A percentile compares a stretch with the other conserved stretches of the same genome.
These are phyloP conservation scores for Pleurozium schreberi DNA, from an alignment of 225 moss, liverwort and hornwort species.

Conservation along the genomic window DNA sequence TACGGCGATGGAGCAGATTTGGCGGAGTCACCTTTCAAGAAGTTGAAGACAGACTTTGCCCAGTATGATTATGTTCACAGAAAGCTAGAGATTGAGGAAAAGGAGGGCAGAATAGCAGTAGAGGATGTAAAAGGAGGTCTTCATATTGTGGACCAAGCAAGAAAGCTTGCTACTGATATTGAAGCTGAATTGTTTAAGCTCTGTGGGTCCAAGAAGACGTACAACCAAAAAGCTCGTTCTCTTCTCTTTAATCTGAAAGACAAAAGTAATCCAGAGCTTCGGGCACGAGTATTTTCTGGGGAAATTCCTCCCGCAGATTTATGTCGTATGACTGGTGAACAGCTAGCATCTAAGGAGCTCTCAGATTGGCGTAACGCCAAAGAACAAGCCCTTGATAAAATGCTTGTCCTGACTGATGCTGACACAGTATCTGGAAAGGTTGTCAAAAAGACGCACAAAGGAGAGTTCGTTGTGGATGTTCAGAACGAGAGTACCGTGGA, in stretches of 20 bases:
- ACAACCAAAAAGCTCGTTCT: conserved; percentile 95
- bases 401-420: conserved; percentile 89
- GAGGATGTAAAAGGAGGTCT: conserved; percentile 74
- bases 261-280: conserved; percentile 90
- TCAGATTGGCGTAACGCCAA: conserved; percentile 89
- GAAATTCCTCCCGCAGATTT: conserved; percentile 73
- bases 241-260: conserved; percentile 93
- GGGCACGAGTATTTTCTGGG: conserved; percentile 82
- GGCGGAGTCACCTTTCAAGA: conserved; percentile 39
- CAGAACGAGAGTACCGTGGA: conserved; percentile 48
- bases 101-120: conserved; percentile 35
- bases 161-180: conserved; percentile 68
- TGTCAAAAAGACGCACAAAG: conserved; percentile 96
- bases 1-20: conserved; percentile 13
- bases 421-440: conserved; percentile 70
- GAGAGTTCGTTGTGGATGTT: conserved; percentile 70
- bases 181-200: conserved; percentile 69
- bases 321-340: conserved; percentile 76
- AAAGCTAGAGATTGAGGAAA: conserved; percentile 50
- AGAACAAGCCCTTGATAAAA: conserved; percentile 84
- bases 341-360: conserved; percentile 90
- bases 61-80: conserved; percentile 39
- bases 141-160: conserved; percentile 89
- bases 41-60: conserved; percentile 38
- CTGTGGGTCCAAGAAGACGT: conserved; percentile 79